Conservation (phyloP, 176 grass and related monocot species). For the Lolium perenne region DNA sequence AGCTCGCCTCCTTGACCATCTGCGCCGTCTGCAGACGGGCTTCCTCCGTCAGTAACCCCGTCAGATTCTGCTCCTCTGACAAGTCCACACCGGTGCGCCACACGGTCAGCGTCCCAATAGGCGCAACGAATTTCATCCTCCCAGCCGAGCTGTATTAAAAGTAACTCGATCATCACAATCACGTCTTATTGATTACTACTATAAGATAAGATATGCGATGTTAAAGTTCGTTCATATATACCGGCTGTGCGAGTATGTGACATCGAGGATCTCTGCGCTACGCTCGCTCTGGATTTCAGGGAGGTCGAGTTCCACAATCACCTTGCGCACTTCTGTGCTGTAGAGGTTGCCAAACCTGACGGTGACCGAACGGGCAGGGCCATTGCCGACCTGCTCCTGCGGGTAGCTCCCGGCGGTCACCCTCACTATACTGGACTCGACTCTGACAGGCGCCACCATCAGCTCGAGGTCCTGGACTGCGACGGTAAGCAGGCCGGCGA, state of each 20-base stretch:
- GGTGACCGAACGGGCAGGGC: background rate
- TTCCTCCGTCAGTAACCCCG: background rate
- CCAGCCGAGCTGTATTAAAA: background rate
- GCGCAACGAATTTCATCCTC: background rate
- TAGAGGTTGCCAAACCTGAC: conserved; percentile 37
- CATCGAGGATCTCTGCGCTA: background rate
- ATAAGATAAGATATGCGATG: background rate
- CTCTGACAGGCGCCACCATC: background rate
- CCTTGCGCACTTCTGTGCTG: conserved; percentile 16
- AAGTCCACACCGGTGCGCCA: background rate
- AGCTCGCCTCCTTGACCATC: background rate
- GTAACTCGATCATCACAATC: background rate
- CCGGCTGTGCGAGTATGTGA: background rate
- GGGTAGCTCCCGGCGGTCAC: background rate
- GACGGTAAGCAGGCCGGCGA: conserved; percentile 25
- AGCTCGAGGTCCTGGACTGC: conserved; percentile 22
- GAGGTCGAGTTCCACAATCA: background rate
- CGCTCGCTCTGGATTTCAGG: background rate
- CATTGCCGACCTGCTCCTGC: background rate
- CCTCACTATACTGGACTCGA: background rate
- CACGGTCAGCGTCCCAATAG: background rate
- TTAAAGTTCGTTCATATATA: background rate
- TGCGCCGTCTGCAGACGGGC: background rate
- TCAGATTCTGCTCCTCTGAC: background rate
- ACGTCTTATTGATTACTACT: background rate